phyloP scores from a whole-genome alignment of 805 yeast genomes.

The Starmera dryadoides region DNA sequence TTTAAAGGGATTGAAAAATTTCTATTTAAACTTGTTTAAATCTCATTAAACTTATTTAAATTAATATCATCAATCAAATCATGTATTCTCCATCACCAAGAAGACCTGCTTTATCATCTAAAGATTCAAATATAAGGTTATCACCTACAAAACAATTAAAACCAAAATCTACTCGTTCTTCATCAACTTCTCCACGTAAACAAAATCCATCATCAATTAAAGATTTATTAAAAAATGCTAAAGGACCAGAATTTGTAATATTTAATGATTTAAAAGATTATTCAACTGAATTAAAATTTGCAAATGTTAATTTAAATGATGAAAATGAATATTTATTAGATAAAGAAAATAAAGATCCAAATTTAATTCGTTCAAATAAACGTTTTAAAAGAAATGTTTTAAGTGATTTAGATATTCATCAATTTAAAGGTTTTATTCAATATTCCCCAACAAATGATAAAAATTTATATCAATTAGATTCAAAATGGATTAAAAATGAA shows the following conservation, averaged over 20 bases:
- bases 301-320: slow-evolving; percentile 7
- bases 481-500: slow-evolving; percentile 11
- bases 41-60: no score
- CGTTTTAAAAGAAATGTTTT: slow-evolving; percentile 3
- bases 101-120: slow-evolving; percentile 18
- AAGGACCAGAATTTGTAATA: slow-evolving; percentile 12
- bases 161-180: not conserved
- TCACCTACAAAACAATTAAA: slow-evolving; percentile 9
- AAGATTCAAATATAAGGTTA: slow-evolving; percentile 16
- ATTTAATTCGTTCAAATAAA: not conserved
- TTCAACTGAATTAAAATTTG: slow-evolving; percentile 8
- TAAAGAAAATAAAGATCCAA: slow-evolving; percentile 14
- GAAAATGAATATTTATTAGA: slow-evolving; percentile 11
- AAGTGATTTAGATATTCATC: slow-evolving; percentile 11
- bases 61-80: no score
- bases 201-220: not conserved
- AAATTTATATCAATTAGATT: slow-evolving; percentile 6
- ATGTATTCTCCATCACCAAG: not conserved
- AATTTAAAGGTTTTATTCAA: slow-evolving; percentile 12
- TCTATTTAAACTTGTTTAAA: no score
- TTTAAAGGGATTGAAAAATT: no score
- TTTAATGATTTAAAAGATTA: slow-evolving; percentile 18
- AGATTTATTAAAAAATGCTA: not conserved
- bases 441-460: slow-evolving; percentile 1
- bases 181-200: not conserved